phyloP scores from a whole-genome alignment of 1,284 basidiomycete species.

The Naganishia liquefaciens region DNA sequence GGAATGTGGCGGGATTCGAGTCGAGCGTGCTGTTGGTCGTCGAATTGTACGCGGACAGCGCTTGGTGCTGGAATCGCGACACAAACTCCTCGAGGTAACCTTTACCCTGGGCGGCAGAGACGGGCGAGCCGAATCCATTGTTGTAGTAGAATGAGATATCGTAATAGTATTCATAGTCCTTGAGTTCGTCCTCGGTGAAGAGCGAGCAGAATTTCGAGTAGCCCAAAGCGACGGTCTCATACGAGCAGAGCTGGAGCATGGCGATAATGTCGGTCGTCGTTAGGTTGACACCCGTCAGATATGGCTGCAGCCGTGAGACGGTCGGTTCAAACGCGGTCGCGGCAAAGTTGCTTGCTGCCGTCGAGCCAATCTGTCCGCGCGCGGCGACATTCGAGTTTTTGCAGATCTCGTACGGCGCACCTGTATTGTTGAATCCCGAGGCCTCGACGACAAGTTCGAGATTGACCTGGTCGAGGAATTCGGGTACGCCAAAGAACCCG shows the following conservation, averaged over 20 bases:
- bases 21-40: constrained; percentile 78
- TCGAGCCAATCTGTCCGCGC: constrained; percentile 49
- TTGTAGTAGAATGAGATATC: constrained; percentile 63
- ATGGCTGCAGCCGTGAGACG: constrained; percentile 45
- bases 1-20: constrained; percentile 70
- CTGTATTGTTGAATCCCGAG: constrained; percentile 57
- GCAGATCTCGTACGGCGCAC: constrained; percentile 51
- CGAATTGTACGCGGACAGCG: constrained; percentile 66
- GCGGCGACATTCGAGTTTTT: constrained; percentile 75
- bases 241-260: constrained; percentile 63
- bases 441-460: constrained; percentile 61
- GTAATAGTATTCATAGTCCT: constrained; percentile 76
- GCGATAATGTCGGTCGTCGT: constrained; percentile 42
- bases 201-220: constrained; percentile 86
- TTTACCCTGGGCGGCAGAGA: constrained; percentile 74
- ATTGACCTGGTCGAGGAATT: constrained; percentile 78
- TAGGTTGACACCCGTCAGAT: constrained; percentile 39
- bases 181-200: constrained; percentile 86
- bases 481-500: constrained; percentile 83
- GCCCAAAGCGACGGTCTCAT: constrained; percentile 88
- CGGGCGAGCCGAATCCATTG: constrained; percentile 75
- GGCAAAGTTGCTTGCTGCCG: constrained; percentile 62
- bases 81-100: constrained; percentile 82
- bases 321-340: constrained; percentile 56
- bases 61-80: constrained; percentile 73